These are phyloP conservation scores for Saccharata proteae DNA, from an alignment of 2,329 filamentous ascomycete genomes.

Conservation along the genomic window DNA sequence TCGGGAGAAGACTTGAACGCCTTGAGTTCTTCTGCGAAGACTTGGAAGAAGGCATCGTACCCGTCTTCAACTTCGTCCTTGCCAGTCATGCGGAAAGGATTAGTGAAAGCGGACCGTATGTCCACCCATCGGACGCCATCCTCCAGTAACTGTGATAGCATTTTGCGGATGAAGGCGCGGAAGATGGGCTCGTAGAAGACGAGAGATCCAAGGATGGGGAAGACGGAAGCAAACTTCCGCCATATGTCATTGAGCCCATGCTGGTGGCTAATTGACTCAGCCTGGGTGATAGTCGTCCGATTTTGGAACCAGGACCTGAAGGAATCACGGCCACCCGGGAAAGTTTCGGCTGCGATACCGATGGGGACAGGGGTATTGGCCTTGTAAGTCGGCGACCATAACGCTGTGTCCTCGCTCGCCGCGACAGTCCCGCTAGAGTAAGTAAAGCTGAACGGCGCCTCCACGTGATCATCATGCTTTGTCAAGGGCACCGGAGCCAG, in stretches of 20 bases:
- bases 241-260: constrained; percentile 76
- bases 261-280: constrained; percentile 67
- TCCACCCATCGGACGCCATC: constrained; percentile 84
- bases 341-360: constrained; percentile 54
- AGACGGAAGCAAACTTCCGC: constrained; percentile 67
- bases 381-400: constrained; percentile 58
- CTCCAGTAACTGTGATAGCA: constrained; percentile 59
- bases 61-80: constrained; percentile 54
- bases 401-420: constrained; percentile 29
- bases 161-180: constrained; percentile 57
- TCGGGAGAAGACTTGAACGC: constrained; percentile 60
- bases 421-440: constrained; percentile 25
- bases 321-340: constrained; percentile 59
- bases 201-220: constrained; percentile 60
- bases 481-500: too few species aligned
- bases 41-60: constrained; percentile 57
- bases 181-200: constrained; percentile 88
- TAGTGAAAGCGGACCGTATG: constrained; percentile 61
- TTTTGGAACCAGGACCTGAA: constrained; percentile 69
- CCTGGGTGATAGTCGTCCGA: constrained; percentile 57
- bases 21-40: constrained; percentile 66
- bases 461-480: too few species aligned
- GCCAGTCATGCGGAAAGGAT: constrained; percentile 55
- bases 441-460: constrained; percentile 48
- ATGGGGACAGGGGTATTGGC: constrained; percentile 47